Evolutionary conservation across 768 basidiomycete genomes (phyloP).

Genomic region (Leccinum pellstonianum): DNA sequence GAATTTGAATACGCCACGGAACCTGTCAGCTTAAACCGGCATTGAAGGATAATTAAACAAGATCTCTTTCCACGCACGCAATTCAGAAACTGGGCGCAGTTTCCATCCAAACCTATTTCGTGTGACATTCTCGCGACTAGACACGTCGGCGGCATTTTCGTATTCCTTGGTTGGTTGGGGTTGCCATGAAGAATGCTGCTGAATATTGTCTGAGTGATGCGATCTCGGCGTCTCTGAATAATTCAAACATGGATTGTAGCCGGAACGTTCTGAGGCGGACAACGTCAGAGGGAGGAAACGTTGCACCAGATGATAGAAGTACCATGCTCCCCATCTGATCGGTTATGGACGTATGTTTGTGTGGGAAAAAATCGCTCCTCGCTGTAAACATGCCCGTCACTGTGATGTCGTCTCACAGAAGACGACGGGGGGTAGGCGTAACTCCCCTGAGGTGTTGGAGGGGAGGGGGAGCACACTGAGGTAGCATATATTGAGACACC

Average conservation of each 20-base stretch:
- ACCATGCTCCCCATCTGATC: constrained; percentile 1
- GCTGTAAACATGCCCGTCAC: not conserved
- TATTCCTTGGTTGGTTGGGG: not conserved
- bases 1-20: constrained; percentile 81
- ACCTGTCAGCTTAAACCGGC: constrained; percentile 64
- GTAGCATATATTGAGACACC: constrained; percentile 19
- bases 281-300: not conserved
- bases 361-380: not conserved
- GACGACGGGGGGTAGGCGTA: constrained; percentile 6
- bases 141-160: not conserved
- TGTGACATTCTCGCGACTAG: constrained; percentile 18
- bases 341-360: not conserved
- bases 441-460: constrained; percentile 26
- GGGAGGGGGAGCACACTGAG: constrained; percentile 38
- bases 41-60: constrained; percentile 3
- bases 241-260: not conserved
- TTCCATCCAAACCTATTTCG: constrained; percentile 46
- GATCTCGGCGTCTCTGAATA: not conserved
- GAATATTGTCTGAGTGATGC: not conserved
- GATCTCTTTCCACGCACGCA: constrained; percentile 47
- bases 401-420: constrained; percentile 1
- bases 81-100: constrained; percentile 68
- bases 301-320: not conserved
- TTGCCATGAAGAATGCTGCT: not conserved
- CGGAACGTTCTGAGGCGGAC: constrained; percentile 8